phyloP scores from a whole-genome alignment of 768 basidiomycete genomes.

The Kwoniella mangroviensis region DNA sequence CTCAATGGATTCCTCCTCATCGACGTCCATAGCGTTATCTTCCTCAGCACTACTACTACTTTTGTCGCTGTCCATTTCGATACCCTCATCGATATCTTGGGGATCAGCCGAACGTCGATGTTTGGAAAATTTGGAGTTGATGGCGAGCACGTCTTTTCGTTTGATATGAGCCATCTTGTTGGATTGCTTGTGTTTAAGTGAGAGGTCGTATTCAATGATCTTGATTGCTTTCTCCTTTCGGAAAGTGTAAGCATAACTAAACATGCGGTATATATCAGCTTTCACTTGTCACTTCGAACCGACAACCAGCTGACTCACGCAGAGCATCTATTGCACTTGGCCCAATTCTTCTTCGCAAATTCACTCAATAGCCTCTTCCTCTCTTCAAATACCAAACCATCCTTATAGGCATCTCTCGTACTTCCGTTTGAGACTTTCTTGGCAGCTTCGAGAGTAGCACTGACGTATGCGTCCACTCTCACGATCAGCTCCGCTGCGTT shows the following conservation, averaged over 20 bases:
- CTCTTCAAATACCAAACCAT: slow-evolving; percentile 80
- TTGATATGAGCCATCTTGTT: slow-evolving; percentile 64
- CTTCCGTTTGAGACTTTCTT: slow-evolving; percentile 60
- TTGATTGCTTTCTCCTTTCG: slow-evolving; percentile 94
- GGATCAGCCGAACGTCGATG: slow-evolving; percentile 25
- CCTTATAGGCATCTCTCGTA: slow-evolving; percentile 83
- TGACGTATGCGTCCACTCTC: slow-evolving; percentile 50
- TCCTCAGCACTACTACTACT: slow-evolving; percentile 35
- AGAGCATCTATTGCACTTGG: slow-evolving; percentile 75
- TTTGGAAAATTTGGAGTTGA: slow-evolving; percentile 21
- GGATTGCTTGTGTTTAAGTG: slow-evolving; percentile 72
- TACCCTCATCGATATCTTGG: slow-evolving; percentile 56
- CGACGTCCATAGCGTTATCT: slow-evolving; percentile 54
- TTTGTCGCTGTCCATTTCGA: slow-evolving; percentile 58
- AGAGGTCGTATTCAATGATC: slow-evolving; percentile 89
- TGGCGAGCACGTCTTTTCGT: slow-evolving; percentile 74
- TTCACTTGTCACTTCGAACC: neutral
- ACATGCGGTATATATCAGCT: slow-evolving; percentile 1
- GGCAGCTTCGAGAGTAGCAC: slow-evolving; percentile 34
- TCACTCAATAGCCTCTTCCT: slow-evolving; percentile 81
- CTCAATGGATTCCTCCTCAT: slow-evolving; percentile 55
- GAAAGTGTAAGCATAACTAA: slow-evolving; percentile 78
- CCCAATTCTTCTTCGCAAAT: slow-evolving; percentile 72
- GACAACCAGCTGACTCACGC: slow-evolving; percentile 66
- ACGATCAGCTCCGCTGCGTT: slow-evolving; percentile 50